Conservation (phyloP, 1,139 yeast genomes). For the Debaryomycetaceae sp. region DNA sequence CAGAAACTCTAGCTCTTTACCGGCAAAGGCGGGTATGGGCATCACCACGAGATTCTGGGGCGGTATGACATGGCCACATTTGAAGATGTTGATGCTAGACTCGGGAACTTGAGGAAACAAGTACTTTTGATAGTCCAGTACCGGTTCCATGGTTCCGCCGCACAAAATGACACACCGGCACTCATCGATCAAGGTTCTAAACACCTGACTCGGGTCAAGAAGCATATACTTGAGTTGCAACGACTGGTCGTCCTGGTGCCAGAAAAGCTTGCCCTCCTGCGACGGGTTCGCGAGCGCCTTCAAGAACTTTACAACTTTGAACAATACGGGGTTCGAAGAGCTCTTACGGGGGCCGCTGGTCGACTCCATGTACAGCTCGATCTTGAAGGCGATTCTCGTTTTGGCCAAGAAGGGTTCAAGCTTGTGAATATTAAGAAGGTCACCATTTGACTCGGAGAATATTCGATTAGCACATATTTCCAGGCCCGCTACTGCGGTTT, state of each 20-base stretch:
- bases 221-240: constrained; percentile 55
- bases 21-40: constrained; percentile 25
- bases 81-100: constrained; percentile 39
- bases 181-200: constrained; percentile 53
- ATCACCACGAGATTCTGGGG: constrained; percentile 53
- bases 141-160: constrained; percentile 97
- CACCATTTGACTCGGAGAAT: constrained; percentile 50
- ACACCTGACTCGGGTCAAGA: constrained; percentile 69
- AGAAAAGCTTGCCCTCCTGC: constrained; percentile 71
- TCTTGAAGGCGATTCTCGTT: constrained; percentile 75
- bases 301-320: constrained; percentile 57
- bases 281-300: constrained; percentile 64
- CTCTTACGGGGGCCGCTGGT: constrained; percentile 5
- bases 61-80: constrained; percentile 84
- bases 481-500: constrained; percentile 37
- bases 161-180: constrained; percentile 70
- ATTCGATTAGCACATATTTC: constrained; percentile 43
- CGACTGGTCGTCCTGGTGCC: constrained; percentile 28
- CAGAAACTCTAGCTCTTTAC: constrained; percentile 48
- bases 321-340: constrained; percentile 45
- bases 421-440: constrained; percentile 58
- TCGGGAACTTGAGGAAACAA: constrained; percentile 49
- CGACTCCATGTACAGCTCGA: constrained; percentile 58
- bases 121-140: constrained; percentile 52
- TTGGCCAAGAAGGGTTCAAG: constrained; percentile 52